Evolutionary conservation across 257 asterid species (phyloP).

Genomic region (Salvia hispanica): DNA sequence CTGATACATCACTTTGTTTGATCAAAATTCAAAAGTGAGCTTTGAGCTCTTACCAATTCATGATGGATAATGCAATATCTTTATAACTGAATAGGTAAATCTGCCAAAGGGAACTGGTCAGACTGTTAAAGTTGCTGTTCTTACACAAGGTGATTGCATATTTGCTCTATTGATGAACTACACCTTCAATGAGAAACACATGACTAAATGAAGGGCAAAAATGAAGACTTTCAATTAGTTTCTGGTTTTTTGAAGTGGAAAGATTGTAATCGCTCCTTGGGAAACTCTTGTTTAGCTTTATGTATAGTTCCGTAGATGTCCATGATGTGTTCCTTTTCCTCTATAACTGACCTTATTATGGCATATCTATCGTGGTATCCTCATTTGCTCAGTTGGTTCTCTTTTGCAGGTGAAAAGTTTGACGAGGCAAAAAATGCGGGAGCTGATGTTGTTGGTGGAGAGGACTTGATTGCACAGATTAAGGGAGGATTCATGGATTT

Average conservation of each 20-base stretch:
- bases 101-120: conserved; percentile 99
- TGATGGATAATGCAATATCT: conserved; percentile 25
- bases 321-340: neutral
- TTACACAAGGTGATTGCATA: conserved; percentile 77
- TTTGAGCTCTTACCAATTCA: conserved; percentile 11
- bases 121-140: conserved; percentile 85
- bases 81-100: conserved; percentile 60
- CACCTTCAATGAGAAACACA: neutral
- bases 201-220: conserved; percentile 7
- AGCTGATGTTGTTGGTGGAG: conserved; percentile 97
- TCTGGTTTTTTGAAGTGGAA: conserved; percentile 7
- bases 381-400: conserved; percentile 37
- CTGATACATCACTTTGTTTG: conserved; percentile 13
- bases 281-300: neutral
- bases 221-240: neutral
- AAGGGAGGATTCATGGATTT: conserved; percentile 96
- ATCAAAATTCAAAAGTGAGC: neutral
- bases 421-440: conserved; percentile 99
- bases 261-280: neutral
- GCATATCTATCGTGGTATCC: conserved; percentile 21
- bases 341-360: neutral
- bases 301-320: neutral
- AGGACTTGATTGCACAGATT: conserved; percentile 86
- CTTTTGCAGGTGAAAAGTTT: conserved; percentile 80
- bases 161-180: neutral